Base-by-base conservation (phyloP, 345 rosid genomes). In the Tarenaya hassleriana region DNA sequence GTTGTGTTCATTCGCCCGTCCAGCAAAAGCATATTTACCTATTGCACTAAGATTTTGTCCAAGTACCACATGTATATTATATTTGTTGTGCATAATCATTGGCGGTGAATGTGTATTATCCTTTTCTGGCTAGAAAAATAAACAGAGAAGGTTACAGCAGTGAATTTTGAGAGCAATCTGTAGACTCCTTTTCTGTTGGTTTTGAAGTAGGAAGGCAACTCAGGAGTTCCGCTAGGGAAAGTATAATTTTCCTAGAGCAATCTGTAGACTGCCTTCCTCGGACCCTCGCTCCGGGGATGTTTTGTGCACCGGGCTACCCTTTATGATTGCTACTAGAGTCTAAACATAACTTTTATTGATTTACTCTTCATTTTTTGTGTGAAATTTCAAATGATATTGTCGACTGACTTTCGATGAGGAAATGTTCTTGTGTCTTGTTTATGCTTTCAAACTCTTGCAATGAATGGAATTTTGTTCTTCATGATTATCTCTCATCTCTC, bases 371-470 rank as follows among this genome's bases (percentile, higher is more conserved):
- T 31, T 48, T n/a, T 46, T 48, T 32, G 37, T 32, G 7, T 49
- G 37, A 50, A 15, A 53, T 46, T 20, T 50, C 42, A 43, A 55
- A 31, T 38, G 13, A 33, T 32, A 34, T n/a, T 14, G 47, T 51
- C 16, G 18, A 41, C 63, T 65, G 47, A 73, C 69, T 48, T 39
- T n/a, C 0, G 21, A 49, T 46, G 58, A 54, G 43, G 18, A 34
- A 31, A 31, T 70, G 5, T 61, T 63, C 64, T 10, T 55, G 81
- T 87, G 98, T 72, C 70, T 37, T 81, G 80, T 67, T n/a, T n/a
- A n/a, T n/a, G n/a, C n/a, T n/a, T n/a, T n/a, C n/a, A n/a, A n/a
- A n/a, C n/a, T n/a, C n/a, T n/a, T n/a, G n/a, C n/a, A n/a, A n/a
- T n/a, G n/a, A n/a, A n/a, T n/a, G n/a, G n/a, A n/a, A n/a, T n/a